Percentiles rank a stretch among this genome's conserved stretches.
phyloP scores from a whole-genome alignment of 78 protist species.

The Dictyostelium brefeldianum region DNA sequence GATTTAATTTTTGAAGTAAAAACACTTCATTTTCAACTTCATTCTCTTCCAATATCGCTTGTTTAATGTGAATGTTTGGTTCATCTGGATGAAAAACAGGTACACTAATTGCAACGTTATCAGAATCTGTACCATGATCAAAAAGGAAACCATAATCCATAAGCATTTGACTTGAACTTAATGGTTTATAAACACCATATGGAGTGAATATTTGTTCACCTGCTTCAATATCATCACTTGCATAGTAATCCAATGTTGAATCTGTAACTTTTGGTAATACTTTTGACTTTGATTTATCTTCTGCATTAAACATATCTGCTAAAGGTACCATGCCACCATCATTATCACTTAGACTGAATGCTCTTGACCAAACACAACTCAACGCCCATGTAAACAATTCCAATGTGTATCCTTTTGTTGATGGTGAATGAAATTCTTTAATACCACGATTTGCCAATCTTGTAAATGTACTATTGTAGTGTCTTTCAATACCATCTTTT shows the following conservation, averaged over 20 bases:
- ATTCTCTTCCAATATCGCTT: background rate
- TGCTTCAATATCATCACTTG: slow-evolving; percentile 18
- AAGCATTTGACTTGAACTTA: slow-evolving; percentile 55
- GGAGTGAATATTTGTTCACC: slow-evolving; percentile 72
- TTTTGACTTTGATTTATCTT: slow-evolving; percentile 16
- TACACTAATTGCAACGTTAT: background rate
- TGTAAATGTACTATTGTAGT: slow-evolving; percentile 15
- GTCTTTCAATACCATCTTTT: slow-evolving; percentile 14
- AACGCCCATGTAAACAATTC: slow-evolving; percentile 62
- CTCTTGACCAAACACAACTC: slow-evolving; percentile 65
- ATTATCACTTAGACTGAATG: slow-evolving; percentile 31
- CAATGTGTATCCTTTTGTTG: background rate
- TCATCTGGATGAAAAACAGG: slow-evolving; percentile 2
- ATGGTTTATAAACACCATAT: slow-evolving; percentile 61
- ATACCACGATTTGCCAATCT: background rate
- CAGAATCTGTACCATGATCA: slow-evolving; percentile 5
- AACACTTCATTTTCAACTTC: slow-evolving; percentile 16
- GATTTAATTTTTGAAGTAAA: background rate
- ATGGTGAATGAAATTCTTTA: background rate
- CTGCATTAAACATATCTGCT: slow-evolving; percentile 73
- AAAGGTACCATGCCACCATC: slow-evolving; percentile 72
- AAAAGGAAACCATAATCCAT: slow-evolving; percentile 68
- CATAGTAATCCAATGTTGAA: background rate
- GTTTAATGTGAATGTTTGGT: background rate
- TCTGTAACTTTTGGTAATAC: slow-evolving; percentile 2